Evolutionary conservation across 441 rosid genomes (phyloP).

Genomic region (Adansonia rubrostipa): DNA sequence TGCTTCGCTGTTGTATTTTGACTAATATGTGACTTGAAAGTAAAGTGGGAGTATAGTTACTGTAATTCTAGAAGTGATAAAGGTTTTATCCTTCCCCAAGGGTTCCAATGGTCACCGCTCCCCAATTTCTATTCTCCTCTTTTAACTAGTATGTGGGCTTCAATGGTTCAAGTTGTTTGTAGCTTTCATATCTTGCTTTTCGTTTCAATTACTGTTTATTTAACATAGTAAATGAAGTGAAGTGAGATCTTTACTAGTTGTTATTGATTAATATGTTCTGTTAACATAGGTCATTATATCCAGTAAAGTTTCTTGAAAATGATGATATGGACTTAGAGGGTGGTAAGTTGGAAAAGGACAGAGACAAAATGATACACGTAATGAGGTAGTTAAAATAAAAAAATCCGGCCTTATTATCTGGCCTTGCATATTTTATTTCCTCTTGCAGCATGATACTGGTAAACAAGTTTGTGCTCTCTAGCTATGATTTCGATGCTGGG

Average conservation of each 20-base stretch:
- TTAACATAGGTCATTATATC: slow-evolving; percentile 50
- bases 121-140: background rate
- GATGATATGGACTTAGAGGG: slow-evolving; percentile 79
- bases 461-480: slow-evolving; percentile 93
- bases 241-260: background rate
- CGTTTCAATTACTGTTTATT: background rate
- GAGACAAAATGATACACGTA: slow-evolving; percentile 52
- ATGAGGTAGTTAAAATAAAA: slow-evolving; percentile 49
- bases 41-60: background rate
- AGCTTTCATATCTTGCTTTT: background rate
- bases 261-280: background rate
- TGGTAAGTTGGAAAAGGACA: slow-evolving; percentile 68
- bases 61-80: background rate
- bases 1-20: background rate
- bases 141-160: background rate
- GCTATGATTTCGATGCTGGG: slow-evolving; percentile 94
- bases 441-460: slow-evolving; percentile 98
- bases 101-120: background rate
- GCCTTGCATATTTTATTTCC: slow-evolving; percentile 90
- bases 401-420: slow-evolving; percentile 86
- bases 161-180: background rate
- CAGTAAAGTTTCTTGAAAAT: slow-evolving; percentile 64
- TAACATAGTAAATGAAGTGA: background rate
- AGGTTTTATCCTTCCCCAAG: background rate
- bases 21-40: background rate